These are phyloP conservation scores for Mycena chlorophos DNA, from an alignment of 768 basidiomycete species.

Conservation along the genomic window DNA sequence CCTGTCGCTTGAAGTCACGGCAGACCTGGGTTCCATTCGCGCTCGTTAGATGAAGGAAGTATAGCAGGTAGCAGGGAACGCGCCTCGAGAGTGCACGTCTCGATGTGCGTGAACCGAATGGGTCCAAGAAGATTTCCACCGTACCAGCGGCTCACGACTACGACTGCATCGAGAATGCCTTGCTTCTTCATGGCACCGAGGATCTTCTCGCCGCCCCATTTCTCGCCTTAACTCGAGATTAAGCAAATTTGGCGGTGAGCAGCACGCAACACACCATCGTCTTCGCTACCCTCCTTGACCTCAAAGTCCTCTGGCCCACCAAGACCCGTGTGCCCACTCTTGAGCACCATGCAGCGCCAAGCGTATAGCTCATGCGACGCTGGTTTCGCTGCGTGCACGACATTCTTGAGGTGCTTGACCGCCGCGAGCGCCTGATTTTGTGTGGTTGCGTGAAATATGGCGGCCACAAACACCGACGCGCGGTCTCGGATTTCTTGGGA, in stretches of 20 bases:
- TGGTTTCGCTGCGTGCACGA: constrained; percentile 56
- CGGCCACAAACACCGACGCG: constrained; percentile 69
- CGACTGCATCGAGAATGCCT: constrained; percentile 73
- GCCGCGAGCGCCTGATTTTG: constrained; percentile 51
- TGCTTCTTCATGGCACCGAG: constrained; percentile 68
- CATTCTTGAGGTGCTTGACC: constrained; percentile 53
- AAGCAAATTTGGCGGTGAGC: neutral
- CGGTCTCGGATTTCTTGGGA: constrained; percentile 80
- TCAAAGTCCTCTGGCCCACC: constrained; percentile 77
- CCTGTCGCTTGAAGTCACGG: constrained; percentile 60
- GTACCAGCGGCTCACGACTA: constrained; percentile 79
- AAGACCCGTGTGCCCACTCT: constrained; percentile 63
- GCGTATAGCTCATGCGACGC: constrained; percentile 76
- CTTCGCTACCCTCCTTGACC: constrained; percentile 59
- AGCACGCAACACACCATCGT: constrained; percentile 51
- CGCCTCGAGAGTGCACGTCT: constrained; percentile 64
- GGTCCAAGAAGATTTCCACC: constrained; percentile 82
- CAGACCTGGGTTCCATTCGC: constrained; percentile 45
- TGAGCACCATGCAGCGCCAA: constrained; percentile 77
- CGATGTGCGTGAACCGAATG: constrained; percentile 73
- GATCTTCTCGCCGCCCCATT: constrained; percentile 64
- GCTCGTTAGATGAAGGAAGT: neutral
- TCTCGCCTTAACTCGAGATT: constrained; percentile 41
- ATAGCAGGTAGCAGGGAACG: neutral
- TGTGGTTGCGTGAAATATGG: constrained; percentile 56